phyloP scores from a whole-genome alignment of 176 grass and related monocot species.

The Musa itinerans region DNA sequence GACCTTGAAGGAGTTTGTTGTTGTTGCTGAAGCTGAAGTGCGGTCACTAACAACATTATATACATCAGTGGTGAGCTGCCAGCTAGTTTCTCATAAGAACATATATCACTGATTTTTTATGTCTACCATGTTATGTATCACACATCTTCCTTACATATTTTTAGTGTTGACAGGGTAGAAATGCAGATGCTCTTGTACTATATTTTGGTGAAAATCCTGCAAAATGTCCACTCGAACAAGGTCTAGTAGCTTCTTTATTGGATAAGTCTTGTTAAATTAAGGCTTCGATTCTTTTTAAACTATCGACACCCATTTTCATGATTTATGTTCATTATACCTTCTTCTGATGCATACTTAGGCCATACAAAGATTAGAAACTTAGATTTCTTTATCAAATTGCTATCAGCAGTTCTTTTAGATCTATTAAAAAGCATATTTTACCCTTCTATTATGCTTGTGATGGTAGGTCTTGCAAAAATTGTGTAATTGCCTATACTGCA shows the following conservation, averaged over 20 bases:
- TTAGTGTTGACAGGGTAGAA: slow-evolving; percentile 55
- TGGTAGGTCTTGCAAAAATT: too few species aligned
- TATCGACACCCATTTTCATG: too few species aligned
- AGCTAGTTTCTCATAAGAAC: neutral
- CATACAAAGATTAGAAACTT: too few species aligned
- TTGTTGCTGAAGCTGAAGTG: slow-evolving; percentile 72
- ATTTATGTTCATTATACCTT: too few species aligned
- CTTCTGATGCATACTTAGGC: too few species aligned
- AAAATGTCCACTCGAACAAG: slow-evolving; percentile 96
- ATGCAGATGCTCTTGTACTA: slow-evolving; percentile 73
- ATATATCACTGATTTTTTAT: neutral
- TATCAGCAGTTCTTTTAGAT: too few species aligned
- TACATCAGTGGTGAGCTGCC: slow-evolving; percentile 57
- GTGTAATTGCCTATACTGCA: too few species aligned
- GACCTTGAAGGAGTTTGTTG: slow-evolving; percentile 82
- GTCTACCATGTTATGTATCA: neutral
- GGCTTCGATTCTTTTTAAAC: too few species aligned
- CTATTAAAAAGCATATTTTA: too few species aligned
- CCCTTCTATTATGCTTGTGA: too few species aligned
- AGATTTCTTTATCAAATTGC: too few species aligned
- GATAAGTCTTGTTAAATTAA: too few species aligned
- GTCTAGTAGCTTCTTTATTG: slow-evolving; percentile 12
- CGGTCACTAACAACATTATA: slow-evolving; percentile 63
- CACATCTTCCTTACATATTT: slow-evolving; percentile 17
- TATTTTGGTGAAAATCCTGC: slow-evolving; percentile 98